Evolutionary conservation across 345 rosid species (phyloP), one percentile per base, ranked within the genome.

Genomic region (Salix viminalis): DNA sequence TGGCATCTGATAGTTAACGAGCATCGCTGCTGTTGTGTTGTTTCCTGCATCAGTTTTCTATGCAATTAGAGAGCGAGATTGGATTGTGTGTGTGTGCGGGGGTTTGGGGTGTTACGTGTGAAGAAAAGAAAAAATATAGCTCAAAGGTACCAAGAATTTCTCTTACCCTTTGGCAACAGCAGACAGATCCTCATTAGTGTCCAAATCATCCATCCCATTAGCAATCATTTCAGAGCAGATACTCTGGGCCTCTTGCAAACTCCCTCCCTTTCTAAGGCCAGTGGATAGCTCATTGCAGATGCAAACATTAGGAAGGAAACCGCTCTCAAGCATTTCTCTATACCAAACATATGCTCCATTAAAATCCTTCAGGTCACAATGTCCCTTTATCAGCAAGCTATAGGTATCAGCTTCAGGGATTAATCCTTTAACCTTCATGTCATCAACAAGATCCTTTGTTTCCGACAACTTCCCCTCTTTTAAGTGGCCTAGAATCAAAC

Each of bases 341-440:
- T 85, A 90, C 94, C 96, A 91, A 80, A 12, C 30, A 79, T 89
- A 92, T 41, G 92, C 98, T 54, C 86, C 91, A 52, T 39, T 41
- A 74, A 83, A 90, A 67, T 88, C 86, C 74, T 82, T 86, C 24
- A 44, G 66, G 67, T 89, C 86, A 64, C 94, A 90, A 74, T 86
- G 75, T 39, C 91, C 94, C 69, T 82, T 87, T 74, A 94, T 80
- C 74, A 94, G 76, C 76, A 92, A 62, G 78, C 75, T 81, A 77
- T 89, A 92, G 3, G 97, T 92, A 84, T 89, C 97, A 52, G 90
- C 95, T 81, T 85, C 85, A 34, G 86, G 91, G 58, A 68, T 73
- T 80, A 88, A 50, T 65, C 81, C 88, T 72, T 82, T 82, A 44
- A 62, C 77, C 77, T 83, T 92, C 97, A 91, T 90, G 74, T 83